phyloP scores from a whole-genome alignment of 768 basidiomycete species.

The Pulveroboletus sp. region DNA sequence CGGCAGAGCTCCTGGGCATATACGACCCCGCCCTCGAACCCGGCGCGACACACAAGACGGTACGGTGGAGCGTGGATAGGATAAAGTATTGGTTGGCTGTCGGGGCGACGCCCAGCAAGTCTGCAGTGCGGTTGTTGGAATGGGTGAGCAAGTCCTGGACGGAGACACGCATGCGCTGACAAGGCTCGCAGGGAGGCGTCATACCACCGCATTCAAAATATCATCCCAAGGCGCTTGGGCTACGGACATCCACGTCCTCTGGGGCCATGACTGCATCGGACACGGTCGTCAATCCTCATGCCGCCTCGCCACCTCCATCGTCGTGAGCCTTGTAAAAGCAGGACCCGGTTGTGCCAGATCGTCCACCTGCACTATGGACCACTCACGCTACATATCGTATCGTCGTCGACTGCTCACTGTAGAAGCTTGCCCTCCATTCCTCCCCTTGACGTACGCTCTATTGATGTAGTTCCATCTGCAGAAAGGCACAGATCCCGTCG shows the following conservation, averaged over 20 bases:
- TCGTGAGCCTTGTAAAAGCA: slow-evolving; percentile 8
- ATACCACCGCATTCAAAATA: slow-evolving; percentile 54
- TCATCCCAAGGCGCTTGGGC: slow-evolving; percentile 36
- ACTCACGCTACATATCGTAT: background rate
- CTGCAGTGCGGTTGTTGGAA: slow-evolving; percentile 72
- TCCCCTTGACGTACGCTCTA: slow-evolving; percentile 5
- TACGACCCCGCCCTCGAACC: slow-evolving; percentile 66
- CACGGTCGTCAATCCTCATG: background rate
- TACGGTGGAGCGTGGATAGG: slow-evolving; percentile 89
- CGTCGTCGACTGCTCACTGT: background rate
- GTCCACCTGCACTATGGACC: background rate
- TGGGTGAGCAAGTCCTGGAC: slow-evolving; percentile 44
- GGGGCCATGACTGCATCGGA: background rate
- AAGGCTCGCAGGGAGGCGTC: slow-evolving; percentile 50
- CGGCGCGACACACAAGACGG: slow-evolving; percentile 56
- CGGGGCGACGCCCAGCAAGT: slow-evolving; percentile 78
- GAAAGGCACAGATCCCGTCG: slow-evolving; percentile 42
- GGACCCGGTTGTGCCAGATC: too few species aligned
- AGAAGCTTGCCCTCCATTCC: slow-evolving; percentile 2
- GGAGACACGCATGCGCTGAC: slow-evolving; percentile 4
- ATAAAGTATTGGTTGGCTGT: slow-evolving; percentile 86
- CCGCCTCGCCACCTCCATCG: background rate
- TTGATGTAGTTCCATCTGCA: slow-evolving; percentile 16
- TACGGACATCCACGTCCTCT: slow-evolving; percentile 6
- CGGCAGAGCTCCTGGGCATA: slow-evolving; percentile 81